Evolutionary conservation across 352 stramenopile species (phyloP).

Genomic region (Phytophthora pinifolia): DNA sequence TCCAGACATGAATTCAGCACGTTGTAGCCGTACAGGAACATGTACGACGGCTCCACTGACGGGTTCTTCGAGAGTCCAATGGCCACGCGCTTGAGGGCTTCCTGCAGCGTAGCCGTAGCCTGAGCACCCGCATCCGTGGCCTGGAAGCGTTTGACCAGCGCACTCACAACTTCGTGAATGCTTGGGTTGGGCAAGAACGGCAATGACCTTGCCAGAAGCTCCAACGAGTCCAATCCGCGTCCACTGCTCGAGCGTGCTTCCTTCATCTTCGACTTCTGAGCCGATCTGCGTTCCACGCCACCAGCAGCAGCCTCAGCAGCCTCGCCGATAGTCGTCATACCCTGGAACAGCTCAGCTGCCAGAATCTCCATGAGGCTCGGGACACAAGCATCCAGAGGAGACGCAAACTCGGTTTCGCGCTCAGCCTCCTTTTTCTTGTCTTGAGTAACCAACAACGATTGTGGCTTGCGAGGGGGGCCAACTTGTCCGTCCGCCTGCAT

Average conservation of each 20-base stretch:
- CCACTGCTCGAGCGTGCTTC: constrained; percentile 73
- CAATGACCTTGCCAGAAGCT: constrained; percentile 77
- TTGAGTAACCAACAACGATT: constrained; percentile 23
- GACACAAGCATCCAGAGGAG: constrained; percentile 75
- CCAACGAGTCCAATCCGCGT: constrained; percentile 73
- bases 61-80: constrained; percentile 82
- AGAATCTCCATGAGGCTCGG: constrained; percentile 84
- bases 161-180: constrained; percentile 75
- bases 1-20: constrained; percentile 77
- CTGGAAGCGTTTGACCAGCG: constrained; percentile 78
- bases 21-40: constrained; percentile 87
- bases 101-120: constrained; percentile 61
- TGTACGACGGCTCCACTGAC: constrained; percentile 83
- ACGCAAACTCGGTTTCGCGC: constrained; percentile 40
- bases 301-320: constrained; percentile 36
- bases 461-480: constrained; percentile 16
- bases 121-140: constrained; percentile 47
- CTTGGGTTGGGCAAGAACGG: constrained; percentile 86
- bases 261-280: constrained; percentile 88
- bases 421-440: constrained; percentile 29
- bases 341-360: constrained; percentile 80
- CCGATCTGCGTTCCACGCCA: constrained; percentile 43
- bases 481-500: constrained; percentile 44
- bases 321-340: constrained; percentile 37
- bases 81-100: constrained; percentile 79